Evolutionary conservation across 257 asterid species (phyloP), one percentile per base, ranked within the genome.

Genomic region (Petrea volubilis): DNA sequence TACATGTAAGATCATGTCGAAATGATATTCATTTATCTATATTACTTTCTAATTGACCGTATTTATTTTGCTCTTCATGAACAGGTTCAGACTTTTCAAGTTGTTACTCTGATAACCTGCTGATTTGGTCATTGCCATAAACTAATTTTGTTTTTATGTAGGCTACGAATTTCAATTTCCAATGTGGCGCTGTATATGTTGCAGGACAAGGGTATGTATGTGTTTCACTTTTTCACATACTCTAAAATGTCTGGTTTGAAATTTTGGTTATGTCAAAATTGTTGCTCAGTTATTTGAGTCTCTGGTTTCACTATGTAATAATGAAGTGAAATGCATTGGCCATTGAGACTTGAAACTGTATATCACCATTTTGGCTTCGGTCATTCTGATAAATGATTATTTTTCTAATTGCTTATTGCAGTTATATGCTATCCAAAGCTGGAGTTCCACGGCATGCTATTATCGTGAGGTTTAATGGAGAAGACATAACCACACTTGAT

Each of bases 391-490:
- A 75, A 60, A 27, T 24, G 64, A 61, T 52, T 40, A 75, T 33
- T 55, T 3, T 21, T 52, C 34, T 72, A 33, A 64, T 66, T 40
- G 64, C 43, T 68, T 49, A 64, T 36, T 83, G 86, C 81, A 94
- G 99, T 69, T 91, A 94, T 79, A 89, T 90, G 98, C 86, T 95
- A 58, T 83, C 88, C 71, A 84, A 96, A 84, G 98, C 99, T 79
- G 99, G 97, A 67, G 96, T 95, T 69, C 91, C 99, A 18, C 93
- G 97, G 64, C 98, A 92, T 82, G 93, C 98, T 70, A 85, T 95
- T 78, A 90, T 95, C 52, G 92, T 87, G 88, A 95, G 92, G 86
- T 88, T 95, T 90, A 95, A 96, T 18, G 97, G 98, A 77, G 84
- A 81, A 82, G 97, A 95, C 77, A 95, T 95, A 80, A 81, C 91